Percentiles rank a stretch among this genome's conserved stretches.
Evolutionary conservation across 2,329 filamentous ascomycete genomes (phyloP).

Genomic region (Colletotrichum sp.): DNA sequence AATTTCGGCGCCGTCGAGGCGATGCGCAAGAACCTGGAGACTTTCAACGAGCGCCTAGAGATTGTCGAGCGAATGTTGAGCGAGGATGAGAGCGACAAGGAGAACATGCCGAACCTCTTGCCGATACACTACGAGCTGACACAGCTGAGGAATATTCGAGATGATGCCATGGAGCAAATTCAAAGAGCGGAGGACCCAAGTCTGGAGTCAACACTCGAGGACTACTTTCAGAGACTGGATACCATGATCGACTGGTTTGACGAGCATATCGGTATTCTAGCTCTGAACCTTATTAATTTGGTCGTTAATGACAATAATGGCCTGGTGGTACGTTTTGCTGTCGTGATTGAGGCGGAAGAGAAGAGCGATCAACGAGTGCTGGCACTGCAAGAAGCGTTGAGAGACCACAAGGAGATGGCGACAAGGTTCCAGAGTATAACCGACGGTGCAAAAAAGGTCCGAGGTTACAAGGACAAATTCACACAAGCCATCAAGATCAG

Average conservation of each 20-base stretch:
- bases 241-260: constrained; percentile 94
- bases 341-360: constrained; percentile 95
- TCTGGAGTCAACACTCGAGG: constrained; percentile 81
- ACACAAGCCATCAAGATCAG: constrained; percentile 77
- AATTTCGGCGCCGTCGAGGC: constrained; percentile 94
- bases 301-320: constrained; percentile 87
- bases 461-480: constrained; percentile 98
- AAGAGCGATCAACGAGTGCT: constrained; percentile 92
- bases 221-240: constrained; percentile 88
- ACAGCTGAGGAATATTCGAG: constrained; percentile 88
- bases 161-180: constrained; percentile 97
- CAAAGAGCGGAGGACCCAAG: constrained; percentile 74
- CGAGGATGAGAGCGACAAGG: constrained; percentile 83
- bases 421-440: constrained; percentile 94
- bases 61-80: constrained; percentile 79
- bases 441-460: constrained; percentile 86
- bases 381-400: constrained; percentile 91
- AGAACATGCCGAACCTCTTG: constrained; percentile 91
- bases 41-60: constrained; percentile 79
- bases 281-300: constrained; percentile 87
- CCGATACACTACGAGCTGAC: constrained; percentile 92
- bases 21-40: constrained; percentile 91
- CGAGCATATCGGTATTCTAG: constrained; percentile 88
- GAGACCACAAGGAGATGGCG: constrained; percentile 94
- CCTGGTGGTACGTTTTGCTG: constrained; percentile 87